Base-by-base conservation (phyloP, 345 rosid species). In the Citrus medica region DNA sequence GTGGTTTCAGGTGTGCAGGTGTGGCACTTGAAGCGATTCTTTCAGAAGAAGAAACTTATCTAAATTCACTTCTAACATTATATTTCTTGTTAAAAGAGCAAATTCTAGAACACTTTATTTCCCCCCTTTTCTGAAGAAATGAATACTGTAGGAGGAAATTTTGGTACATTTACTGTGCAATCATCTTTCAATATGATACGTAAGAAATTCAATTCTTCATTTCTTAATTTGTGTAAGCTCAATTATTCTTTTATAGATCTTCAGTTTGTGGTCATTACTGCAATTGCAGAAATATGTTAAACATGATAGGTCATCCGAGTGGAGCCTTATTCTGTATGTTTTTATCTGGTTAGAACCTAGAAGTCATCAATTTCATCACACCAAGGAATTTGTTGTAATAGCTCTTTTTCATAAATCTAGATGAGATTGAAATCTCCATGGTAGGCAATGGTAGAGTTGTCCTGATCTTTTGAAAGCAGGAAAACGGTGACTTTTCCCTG, bases 21-120 rank as follows among this genome's bases (percentile, higher is more conserved):
- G 64, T 84, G 87, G 90, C 86, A 89, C 85, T 82, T 96, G 91
- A 96, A 94, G 90, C 88, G 81, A 27, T 96, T 85, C 89, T 96
- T 92, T 73, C 89, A 82, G 58, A 96, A 88, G 85, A 94, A 92
- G 92, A 96, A 94, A 86, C 97, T 94, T 63, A 89, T 96, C 61
- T 96, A 87, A 87, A 79, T 55, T 19, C 13, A 70, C 6, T 37
- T 32, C 63, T 69, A 6, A 35, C 56, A 17, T 66, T n/a, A 1
- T 28, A 21, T 72, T 53, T 63, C 48, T 78, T 40, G 32, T 24
- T 40, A 27, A 55, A 67, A 67, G 69, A 76, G 62, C 30, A 73
- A 71, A 60, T 48, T 75, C 37, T 73, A 56, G 33, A 65, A 76
- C 70, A 7, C 21, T 71, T 59, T 69, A 32, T 8, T 63, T 35